Percentiles rank a stretch among this genome's conserved stretches.
These are phyloP conservation scores for Fomitopsis pulvina DNA, from an alignment of 768 basidiomycete species.

Conservation along the genomic window DNA sequence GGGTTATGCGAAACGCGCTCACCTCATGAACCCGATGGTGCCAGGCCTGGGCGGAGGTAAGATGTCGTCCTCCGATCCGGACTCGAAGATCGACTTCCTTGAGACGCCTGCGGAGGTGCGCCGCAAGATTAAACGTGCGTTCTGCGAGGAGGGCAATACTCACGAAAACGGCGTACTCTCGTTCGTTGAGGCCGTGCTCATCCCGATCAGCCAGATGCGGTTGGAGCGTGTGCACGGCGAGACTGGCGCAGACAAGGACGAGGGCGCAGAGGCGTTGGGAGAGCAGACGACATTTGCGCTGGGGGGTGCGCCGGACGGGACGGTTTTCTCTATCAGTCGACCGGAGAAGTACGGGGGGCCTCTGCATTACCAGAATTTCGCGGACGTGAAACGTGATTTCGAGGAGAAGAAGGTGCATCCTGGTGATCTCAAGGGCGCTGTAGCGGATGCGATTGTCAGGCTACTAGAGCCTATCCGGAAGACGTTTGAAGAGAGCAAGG, in stretches of 20 bases:
- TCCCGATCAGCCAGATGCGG: conserved; percentile 77
- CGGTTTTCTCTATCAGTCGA: conserved; percentile 73
- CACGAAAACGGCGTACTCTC: conserved; percentile 85
- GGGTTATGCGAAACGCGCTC: conserved; percentile 91
- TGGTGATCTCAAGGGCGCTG: conserved; percentile 78
- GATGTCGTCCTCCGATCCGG: conserved; percentile 97
- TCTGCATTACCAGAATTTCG: conserved; percentile 64
- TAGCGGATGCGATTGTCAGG: conserved; percentile 64
- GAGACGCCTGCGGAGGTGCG: conserved; percentile 78
- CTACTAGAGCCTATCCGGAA: conserved; percentile 78
- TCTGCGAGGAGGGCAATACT: conserved; percentile 90
- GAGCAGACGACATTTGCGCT: conserved; percentile 58
- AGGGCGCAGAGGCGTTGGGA: conserved; percentile 39
- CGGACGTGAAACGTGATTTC: conserved; percentile 68
- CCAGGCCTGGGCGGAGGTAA: conserved; percentile 92
- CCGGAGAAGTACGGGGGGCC: conserved; percentile 80
- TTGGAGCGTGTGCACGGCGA: conserved; percentile 48
- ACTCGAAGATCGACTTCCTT: conserved; percentile 97
- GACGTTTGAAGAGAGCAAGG: conserved; percentile 67
- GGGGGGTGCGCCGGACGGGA: conserved; percentile 69
- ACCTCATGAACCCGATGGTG: conserved; percentile 98
- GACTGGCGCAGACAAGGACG: conserved; percentile 32
- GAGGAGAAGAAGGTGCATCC: conserved; percentile 76
- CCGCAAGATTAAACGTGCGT: conserved; percentile 86
- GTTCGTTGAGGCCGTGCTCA: conserved; percentile 82